Conservation (phyloP, 73 alveolate genomes). For the Paramecium biaurelia region DNA sequence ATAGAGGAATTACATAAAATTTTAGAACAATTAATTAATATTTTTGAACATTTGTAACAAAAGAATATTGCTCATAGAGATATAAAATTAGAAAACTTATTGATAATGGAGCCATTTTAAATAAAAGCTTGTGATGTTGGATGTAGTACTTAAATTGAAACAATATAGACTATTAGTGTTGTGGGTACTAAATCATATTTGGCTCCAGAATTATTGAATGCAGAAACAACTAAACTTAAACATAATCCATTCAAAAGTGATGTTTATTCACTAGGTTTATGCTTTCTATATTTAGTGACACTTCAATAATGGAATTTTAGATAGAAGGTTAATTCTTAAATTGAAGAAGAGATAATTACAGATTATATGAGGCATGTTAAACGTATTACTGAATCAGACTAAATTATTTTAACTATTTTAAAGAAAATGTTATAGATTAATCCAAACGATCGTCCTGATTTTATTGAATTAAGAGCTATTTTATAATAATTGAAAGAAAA, state of each 20-base stretch:
- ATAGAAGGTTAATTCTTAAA: background rate
- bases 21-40: conserved; percentile 65
- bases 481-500: background rate
- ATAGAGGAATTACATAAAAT: background rate
- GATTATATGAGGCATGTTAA: background rate
- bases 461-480: background rate
- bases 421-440: background rate
- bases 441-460: conserved; percentile 37
- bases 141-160: background rate
- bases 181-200: conserved; percentile 34
- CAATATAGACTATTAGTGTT: background rate
- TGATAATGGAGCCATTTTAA: conserved; percentile 34
- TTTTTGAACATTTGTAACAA: conserved; percentile 75
- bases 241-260: conserved; percentile 29
- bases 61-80: conserved; percentile 83
- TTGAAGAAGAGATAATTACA: background rate
- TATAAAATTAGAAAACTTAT: conserved; percentile 83
- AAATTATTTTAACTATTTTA: background rate
- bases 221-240: background rate
- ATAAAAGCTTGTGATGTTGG: conserved; percentile 52
- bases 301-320: background rate
- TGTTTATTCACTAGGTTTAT: conserved; percentile 42
- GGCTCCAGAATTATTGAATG: conserved; percentile 25
- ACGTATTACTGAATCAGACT: conserved; percentile 9
- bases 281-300: background rate